A percentile compares a stretch with the other conserved stretches of the same genome.
Evolutionary conservation across 2,329 filamentous ascomycete species (phyloP).

Genomic region (Sclerotiophoma versabilis): DNA sequence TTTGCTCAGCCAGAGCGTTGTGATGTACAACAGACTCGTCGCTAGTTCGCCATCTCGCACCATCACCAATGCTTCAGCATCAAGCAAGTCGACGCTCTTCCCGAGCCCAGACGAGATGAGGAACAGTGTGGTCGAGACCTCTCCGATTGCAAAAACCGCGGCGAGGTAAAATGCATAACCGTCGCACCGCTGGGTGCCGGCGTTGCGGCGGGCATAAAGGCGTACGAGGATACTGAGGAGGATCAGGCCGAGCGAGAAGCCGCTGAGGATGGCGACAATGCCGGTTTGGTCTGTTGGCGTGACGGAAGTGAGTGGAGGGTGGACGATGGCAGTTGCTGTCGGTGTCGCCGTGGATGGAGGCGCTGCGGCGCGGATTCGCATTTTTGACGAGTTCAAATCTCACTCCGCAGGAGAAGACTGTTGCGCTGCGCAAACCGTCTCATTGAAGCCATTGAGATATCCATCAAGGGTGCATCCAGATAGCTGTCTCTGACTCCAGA

Average conservation of each 20-base stretch:
- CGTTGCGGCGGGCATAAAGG: conserved; percentile 8
- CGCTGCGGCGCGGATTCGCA: too few species aligned
- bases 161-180: conserved; percentile 18
- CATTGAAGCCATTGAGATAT: too few species aligned
- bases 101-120: not conserved
- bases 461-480: too few species aligned
- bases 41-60: not conserved
- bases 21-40: conserved; percentile 9
- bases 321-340: not conserved
- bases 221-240: conserved; percentile 15
- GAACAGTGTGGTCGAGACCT: not conserved
- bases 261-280: conserved; percentile 22
- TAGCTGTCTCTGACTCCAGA: too few species aligned
- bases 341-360: too few species aligned
- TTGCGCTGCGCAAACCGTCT: too few species aligned
- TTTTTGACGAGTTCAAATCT: too few species aligned
- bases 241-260: conserved; percentile 18
- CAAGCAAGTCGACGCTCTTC: not conserved
- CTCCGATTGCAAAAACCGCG: too few species aligned
- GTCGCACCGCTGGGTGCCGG: conserved; percentile 6
- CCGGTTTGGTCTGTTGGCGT: conserved; percentile 15
- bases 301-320: conserved; percentile 1
- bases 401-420: too few species aligned
- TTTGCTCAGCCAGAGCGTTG: conserved; percentile 18
- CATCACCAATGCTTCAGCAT: not conserved